Conservation (phyloP, 345 rosid genomes). For the Angophora floribunda region DNA sequence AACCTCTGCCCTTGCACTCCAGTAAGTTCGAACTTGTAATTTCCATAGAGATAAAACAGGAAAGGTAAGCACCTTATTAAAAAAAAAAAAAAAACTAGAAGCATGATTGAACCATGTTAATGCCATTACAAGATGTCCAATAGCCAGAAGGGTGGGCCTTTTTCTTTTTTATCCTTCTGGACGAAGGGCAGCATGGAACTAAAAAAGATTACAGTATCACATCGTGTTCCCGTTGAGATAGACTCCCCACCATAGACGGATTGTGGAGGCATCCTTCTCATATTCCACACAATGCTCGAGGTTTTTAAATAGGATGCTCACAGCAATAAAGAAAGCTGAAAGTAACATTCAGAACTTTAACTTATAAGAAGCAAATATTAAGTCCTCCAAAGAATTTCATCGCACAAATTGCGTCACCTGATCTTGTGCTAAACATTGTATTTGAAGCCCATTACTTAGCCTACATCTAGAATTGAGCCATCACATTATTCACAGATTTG, state of each 20-base stretch:
- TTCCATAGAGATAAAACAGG: no score
- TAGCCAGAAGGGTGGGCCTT: neutral
- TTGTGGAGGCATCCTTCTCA: neutral
- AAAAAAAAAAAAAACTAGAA: no score
- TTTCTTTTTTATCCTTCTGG: neutral
- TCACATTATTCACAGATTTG: neutral
- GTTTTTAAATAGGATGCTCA: neutral
- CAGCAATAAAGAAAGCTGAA: neutral
- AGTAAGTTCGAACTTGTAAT: neutral
- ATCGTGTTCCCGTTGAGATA: neutral
- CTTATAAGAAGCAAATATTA: neutral
- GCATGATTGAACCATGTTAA: neutral
- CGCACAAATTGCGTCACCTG: neutral
- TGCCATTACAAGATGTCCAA: neutral
- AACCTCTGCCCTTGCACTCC: neutral
- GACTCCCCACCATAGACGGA: neutral
- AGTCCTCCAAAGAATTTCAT: neutral
- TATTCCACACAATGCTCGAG: neutral
- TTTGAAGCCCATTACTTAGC: neutral
- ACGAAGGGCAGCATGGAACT: neutral
- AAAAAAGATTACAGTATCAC: neutral
- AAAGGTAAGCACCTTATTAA: no score
- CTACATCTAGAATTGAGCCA: neutral
- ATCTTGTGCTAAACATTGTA: neutral
- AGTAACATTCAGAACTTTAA: neutral